Conservation (phyloP, 108 stramenopile species). For the Craspedostauros australis region DNA sequence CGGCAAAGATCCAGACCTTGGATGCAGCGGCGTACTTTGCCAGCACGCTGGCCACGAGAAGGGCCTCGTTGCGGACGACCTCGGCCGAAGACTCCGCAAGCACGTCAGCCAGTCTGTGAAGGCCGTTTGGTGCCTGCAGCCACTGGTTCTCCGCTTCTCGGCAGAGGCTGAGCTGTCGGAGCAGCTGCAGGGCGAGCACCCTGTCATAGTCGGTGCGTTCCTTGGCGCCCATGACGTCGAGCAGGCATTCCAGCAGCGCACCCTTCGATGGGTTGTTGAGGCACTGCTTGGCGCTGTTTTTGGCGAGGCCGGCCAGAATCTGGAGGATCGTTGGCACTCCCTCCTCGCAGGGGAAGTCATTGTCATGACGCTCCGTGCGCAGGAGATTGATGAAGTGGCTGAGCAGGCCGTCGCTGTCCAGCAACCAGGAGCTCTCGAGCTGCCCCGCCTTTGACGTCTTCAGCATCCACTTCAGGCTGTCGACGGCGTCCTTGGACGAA, state of each 20-base stretch:
- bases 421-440: constrained; percentile 9
- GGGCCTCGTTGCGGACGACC: constrained; percentile 57
- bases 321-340: constrained; percentile 5
- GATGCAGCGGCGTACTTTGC: constrained; percentile 42
- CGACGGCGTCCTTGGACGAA: constrained; percentile 48
- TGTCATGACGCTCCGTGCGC: constrained; percentile 14
- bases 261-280: neutral
- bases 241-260: constrained; percentile 42
- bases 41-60: constrained; percentile 43
- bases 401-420: constrained; percentile 16
- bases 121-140: constrained; percentile 70
- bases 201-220: constrained; percentile 40
- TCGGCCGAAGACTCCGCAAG: constrained; percentile 33
- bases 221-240: constrained; percentile 21
- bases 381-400: constrained; percentile 13
- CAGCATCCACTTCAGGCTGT: constrained; percentile 34
- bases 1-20: constrained; percentile 64
- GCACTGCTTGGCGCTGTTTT: constrained; percentile 1
- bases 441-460: neutral
- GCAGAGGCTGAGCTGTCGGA: constrained; percentile 33
- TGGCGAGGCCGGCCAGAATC: neutral
- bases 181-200: constrained; percentile 51
- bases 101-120: constrained; percentile 64
- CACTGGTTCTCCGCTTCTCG: constrained; percentile 43
- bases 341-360: constrained; percentile 6